A percentile compares a stretch with the other conserved stretches of the same genome.
These are phyloP conservation scores for Artemisia annua DNA, from an alignment of 129 eudicot genomes.

Conservation along the genomic window DNA sequence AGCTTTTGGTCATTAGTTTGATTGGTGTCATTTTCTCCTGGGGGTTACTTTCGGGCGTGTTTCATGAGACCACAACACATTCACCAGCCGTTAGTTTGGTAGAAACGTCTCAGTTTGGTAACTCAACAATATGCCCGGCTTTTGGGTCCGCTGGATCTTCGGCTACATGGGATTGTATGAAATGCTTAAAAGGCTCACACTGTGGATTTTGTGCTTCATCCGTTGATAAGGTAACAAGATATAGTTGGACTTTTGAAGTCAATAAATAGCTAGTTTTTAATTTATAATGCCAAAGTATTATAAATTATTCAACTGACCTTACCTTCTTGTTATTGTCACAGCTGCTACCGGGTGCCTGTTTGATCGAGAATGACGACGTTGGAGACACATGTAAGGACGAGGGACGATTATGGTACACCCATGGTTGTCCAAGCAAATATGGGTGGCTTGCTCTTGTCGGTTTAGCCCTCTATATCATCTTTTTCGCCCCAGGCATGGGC, in stretches of 20 bases:
- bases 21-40: conserved; percentile 47
- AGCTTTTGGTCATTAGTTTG: conserved; percentile 52
- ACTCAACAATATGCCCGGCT: conserved; percentile 44
- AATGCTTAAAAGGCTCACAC: conserved; percentile 52
- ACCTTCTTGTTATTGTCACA: conserved; percentile 18
- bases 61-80: conserved; percentile 47
- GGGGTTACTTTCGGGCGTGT: conserved; percentile 47
- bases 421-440: conserved; percentile 62
- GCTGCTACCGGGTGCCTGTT: conserved; percentile 71
- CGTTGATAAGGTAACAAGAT: conserved; percentile 35
- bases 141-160: conserved; percentile 28
- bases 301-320: neutral
- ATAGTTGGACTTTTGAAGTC: neutral
- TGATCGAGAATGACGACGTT: conserved; percentile 22
- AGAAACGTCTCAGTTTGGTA: conserved; percentile 38
- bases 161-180: conserved; percentile 64
- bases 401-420: conserved; percentile 63
- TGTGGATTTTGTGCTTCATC: conserved; percentile 68
- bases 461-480: conserved; percentile 60
- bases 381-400: conserved; percentile 36
- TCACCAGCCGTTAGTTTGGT: conserved; percentile 41
- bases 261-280: no score
- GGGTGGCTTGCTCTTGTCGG: conserved; percentile 63
- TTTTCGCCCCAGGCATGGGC: conserved; percentile 78
- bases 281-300: neutral